Evolutionary conservation across 805 yeast genomes (phyloP).

Genomic region (Kodamaea nitidulidarum): DNA sequence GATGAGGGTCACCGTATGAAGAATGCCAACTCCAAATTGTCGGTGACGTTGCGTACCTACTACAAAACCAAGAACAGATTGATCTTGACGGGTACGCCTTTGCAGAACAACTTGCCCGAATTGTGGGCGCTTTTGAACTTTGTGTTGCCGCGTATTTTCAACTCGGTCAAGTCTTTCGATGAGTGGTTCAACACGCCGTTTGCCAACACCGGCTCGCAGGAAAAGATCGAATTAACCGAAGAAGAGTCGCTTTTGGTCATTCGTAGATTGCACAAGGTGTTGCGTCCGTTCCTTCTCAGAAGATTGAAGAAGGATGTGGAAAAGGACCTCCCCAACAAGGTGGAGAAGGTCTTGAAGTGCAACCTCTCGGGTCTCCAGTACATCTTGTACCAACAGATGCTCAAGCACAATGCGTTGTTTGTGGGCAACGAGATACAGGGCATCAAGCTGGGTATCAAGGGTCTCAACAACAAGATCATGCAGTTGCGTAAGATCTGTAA

Average conservation of each 20-base stretch:
- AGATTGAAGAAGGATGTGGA: slow-evolving; percentile 86
- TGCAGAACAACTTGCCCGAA: slow-evolving; percentile 81
- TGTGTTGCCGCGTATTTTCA: slow-evolving; percentile 79
- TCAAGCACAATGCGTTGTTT: slow-evolving; percentile 65
- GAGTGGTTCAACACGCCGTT: slow-evolving; percentile 91
- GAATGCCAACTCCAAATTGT: slow-evolving; percentile 69
- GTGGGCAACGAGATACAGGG: slow-evolving; percentile 54
- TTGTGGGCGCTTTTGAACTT: slow-evolving; percentile 81
- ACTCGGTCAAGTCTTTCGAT: slow-evolving; percentile 80
- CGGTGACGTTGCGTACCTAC: slow-evolving; percentile 64
- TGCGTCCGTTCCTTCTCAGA: slow-evolving; percentile 79
- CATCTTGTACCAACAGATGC: slow-evolving; percentile 71
- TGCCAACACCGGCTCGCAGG: slow-evolving; percentile 80
- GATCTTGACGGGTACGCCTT: slow-evolving; percentile 84
- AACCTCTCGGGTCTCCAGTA: slow-evolving; percentile 70
- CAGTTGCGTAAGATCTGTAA: slow-evolving; percentile 81
- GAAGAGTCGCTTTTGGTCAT: slow-evolving; percentile 81
- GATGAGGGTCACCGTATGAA: slow-evolving; percentile 93
- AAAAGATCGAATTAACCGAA: slow-evolving; percentile 74
- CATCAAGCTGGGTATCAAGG: slow-evolving; percentile 65
- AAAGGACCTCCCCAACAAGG: slow-evolving; percentile 79
- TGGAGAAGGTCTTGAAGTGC: slow-evolving; percentile 79
- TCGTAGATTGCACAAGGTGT: slow-evolving; percentile 80
- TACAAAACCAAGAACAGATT: slow-evolving; percentile 74
- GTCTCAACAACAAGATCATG: slow-evolving; percentile 79